Conservation (phyloP, 1,139 yeast genomes). For the Protomyces macrosporus region DNA sequence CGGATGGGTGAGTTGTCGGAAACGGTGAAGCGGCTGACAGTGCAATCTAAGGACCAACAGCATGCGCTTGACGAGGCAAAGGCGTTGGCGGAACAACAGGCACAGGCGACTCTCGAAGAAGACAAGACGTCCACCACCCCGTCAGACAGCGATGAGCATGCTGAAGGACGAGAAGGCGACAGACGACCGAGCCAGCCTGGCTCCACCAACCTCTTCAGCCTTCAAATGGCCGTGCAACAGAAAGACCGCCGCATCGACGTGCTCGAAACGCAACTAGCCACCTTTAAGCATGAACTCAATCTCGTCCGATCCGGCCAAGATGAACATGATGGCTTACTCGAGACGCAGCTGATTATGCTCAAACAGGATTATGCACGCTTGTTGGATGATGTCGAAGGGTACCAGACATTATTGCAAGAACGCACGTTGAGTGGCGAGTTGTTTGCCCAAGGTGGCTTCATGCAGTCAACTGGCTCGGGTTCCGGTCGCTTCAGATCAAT, state of each 20-base stretch:
- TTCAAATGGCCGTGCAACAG: conserved; percentile 9
- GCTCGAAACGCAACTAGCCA: not conserved
- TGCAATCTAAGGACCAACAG: not conserved
- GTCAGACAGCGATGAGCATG: not conserved
- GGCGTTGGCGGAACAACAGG: not conserved
- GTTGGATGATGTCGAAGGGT: conserved; percentile 13
- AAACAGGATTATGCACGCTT: conserved; percentile 1
- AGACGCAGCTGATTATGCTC: not conserved
- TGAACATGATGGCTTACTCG: not conserved
- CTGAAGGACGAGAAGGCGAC: too few species aligned
- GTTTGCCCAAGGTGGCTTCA: conserved; percentile 9
- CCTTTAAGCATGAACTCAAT: not conserved
- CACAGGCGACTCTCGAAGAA: not conserved
- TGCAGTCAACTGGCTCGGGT: conserved; percentile 7
- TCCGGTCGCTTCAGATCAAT: conserved; percentile 3
- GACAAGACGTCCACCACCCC: not conserved
- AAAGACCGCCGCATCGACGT: conserved; percentile 6
- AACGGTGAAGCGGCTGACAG: conserved; percentile 1
- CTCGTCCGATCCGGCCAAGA: not conserved
- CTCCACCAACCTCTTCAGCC: conserved; percentile 2
- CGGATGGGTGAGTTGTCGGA: conserved; percentile 5
- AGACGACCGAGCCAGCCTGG: not conserved
- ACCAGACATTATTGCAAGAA: conserved; percentile 16
- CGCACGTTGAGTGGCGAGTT: conserved; percentile 14
- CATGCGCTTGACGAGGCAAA: not conserved